Base-by-base conservation (phyloP, 805 yeast species). In the Nadsonia fulvescens region DNA sequence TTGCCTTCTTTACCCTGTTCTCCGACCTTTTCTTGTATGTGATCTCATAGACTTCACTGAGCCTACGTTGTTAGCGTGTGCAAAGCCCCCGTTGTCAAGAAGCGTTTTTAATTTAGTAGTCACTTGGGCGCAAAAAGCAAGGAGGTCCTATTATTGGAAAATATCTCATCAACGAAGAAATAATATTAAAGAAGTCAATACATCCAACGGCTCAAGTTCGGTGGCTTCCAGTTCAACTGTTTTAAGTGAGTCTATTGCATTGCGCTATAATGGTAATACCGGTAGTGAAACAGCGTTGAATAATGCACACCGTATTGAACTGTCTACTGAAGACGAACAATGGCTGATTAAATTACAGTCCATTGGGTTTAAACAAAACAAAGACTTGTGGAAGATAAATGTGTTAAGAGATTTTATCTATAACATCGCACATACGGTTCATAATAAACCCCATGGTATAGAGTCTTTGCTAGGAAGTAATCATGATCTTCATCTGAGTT, bases 121-220 rank as follows among this genome's bases (percentile, higher is more conserved):
- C 25, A 55, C 60, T 1, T 86, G 96, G 95, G 73, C 78, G 1
- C 36, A 64, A 12, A 63, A 66, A 31, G 64, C 74, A 1, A 61
- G 59, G 6, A 66, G 68, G 21, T 66, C 92, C 0, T 48, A 72
- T n/a, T 83, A 86, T 40, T 83, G 95, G 95, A 66, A 71, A 57
- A 34, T 33, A 14, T n/a, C n/a, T n/a, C n/a, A n/a, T n/a, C n/a
- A n/a, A n/a, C n/a, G n/a, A n/a, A n/a, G n/a, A n/a, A n/a, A n/a
- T n/a, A n/a, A n/a, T n/a, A n/a, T n/a, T n/a, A n/a, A n/a, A n/a
- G n/a, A n/a, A n/a, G n/a, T n/a, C n/a, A n/a, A n/a, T n/a, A n/a
- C n/a, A n/a, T n/a, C n/a, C n/a, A n/a, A n/a, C n/a, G n/a, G n/a
- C n/a, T n/a, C n/a, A n/a, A n/a, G n/a, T n/a, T n/a, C n/a, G n/a